Conservation (phyloP, 2,329 filamentous ascomycete species). For the Trichoderma atrobrunneum region DNA sequence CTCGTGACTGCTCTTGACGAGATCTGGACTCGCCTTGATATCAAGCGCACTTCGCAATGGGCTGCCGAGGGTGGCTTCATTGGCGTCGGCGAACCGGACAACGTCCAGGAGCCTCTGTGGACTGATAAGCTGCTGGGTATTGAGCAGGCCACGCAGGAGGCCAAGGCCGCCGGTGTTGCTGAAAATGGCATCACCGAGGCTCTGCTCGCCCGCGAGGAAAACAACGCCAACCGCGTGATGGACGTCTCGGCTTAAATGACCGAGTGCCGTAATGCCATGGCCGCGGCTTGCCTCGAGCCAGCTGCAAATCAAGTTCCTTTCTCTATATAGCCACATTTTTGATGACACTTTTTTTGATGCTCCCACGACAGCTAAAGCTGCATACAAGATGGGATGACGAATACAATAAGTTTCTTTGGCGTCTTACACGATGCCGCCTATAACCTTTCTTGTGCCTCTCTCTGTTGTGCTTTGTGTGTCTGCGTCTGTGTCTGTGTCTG, state of each 20-base stretch:
- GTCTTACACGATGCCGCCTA: conserved; percentile 7
- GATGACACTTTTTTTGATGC: not conserved
- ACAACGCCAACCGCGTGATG: conserved; percentile 31
- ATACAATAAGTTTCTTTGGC: not conserved
- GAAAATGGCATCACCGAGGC: conserved; percentile 52
- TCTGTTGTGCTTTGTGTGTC: too few species aligned
- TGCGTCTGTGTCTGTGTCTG: too few species aligned
- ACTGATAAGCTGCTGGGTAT: conserved; percentile 84
- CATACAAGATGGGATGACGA: not conserved
- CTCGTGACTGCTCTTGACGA: conserved; percentile 79
- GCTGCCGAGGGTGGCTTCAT: conserved; percentile 88
- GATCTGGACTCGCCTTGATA: conserved; percentile 83
- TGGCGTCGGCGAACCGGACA: conserved; percentile 75
- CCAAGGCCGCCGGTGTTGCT: conserved; percentile 46
- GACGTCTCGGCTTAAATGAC: conserved; percentile 29
- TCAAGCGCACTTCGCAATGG: conserved; percentile 94
- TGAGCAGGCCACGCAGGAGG: conserved; percentile 60
- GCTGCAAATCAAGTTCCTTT: conserved; percentile 14
- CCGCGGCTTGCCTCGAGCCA: not conserved
- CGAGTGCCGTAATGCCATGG: not conserved
- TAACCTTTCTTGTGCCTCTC: not conserved
- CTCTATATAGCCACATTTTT: not conserved
- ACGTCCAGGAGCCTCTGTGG: conserved; percentile 74
- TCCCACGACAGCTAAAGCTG: conserved; percentile 4
- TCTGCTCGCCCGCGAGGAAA: conserved; percentile 55